phyloP scores from a whole-genome alignment of 306 rosid genomes.

The Hippophae tibetana region DNA sequence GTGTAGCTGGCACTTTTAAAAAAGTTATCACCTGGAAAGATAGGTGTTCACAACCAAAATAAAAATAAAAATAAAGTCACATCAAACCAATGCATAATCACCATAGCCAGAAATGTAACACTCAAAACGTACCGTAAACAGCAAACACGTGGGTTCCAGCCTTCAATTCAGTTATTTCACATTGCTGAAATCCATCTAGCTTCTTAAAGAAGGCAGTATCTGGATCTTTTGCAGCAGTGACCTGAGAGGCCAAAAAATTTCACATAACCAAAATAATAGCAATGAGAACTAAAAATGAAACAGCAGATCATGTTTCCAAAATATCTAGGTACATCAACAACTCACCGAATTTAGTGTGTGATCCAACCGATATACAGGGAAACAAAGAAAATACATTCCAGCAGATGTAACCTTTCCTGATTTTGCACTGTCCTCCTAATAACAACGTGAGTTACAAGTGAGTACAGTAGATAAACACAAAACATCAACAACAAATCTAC shows the following conservation, averaged over 20 bases:
- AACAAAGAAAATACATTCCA: slow-evolving; percentile 97
- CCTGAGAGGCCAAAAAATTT: slow-evolving; percentile 31
- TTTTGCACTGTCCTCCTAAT: slow-evolving; percentile 86
- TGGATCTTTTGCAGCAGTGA: slow-evolving; percentile 90
- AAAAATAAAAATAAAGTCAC: slow-evolving; percentile 4
- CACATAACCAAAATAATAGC: slow-evolving; percentile 19
- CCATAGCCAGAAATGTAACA: slow-evolving; percentile 2
- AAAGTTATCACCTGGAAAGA: slow-evolving; percentile 83
- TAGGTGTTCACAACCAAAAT: slow-evolving; percentile 2
- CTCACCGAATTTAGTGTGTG: slow-evolving; percentile 76
- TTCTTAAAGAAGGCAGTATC: slow-evolving; percentile 87
- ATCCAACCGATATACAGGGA: slow-evolving; percentile 90
- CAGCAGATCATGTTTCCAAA: background rate
- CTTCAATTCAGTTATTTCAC: slow-evolving; percentile 85
- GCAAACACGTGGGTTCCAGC: slow-evolving; percentile 91
- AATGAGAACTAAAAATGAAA: background rate
- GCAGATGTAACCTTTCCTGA: slow-evolving; percentile 84
- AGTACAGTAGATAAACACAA: slow-evolving; percentile 12
- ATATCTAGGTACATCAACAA: slow-evolving; percentile 1
- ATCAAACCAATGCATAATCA: slow-evolving; percentile 2
- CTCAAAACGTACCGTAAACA: slow-evolving; percentile 60
- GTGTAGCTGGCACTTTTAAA: slow-evolving; percentile 92
- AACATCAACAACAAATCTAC: slow-evolving; percentile 6
- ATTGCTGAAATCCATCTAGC: slow-evolving; percentile 90
- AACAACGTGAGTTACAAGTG: slow-evolving; percentile 11